Percentiles rank a stretch among this genome's conserved stretches.
phyloP scores from a whole-genome alignment of 2,329 filamentous ascomycete species.

The Xylaria sp. region DNA sequence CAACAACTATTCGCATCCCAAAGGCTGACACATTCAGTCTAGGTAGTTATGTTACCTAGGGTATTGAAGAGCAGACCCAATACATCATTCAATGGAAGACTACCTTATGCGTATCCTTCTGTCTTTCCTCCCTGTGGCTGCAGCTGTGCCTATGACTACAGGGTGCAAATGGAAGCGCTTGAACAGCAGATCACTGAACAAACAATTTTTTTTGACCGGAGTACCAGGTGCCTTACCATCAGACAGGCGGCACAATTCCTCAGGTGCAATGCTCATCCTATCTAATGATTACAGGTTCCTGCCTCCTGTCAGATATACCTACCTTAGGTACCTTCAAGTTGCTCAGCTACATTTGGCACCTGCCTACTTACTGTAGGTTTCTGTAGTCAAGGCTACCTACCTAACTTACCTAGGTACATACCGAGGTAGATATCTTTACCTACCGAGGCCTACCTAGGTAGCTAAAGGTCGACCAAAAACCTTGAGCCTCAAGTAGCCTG shows the following conservation, averaged over 20 bases:
- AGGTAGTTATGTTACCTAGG: not conserved
- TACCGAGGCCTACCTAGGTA: not conserved
- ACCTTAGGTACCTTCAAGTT: too few relatives aligned
- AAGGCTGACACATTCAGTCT: constrained; percentile 9
- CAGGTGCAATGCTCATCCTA: not conserved
- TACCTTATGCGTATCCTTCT: not conserved
- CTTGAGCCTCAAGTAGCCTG: not conserved
- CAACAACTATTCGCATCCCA: not conserved
- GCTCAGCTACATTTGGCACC: too few relatives aligned
- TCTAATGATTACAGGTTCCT: not conserved
- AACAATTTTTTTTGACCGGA: constrained; percentile 1
- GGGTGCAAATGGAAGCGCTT: not conserved
- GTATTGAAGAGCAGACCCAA: constrained; percentile 7
- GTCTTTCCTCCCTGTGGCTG: not conserved
- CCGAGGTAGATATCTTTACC: not conserved
- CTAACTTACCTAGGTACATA: not conserved
- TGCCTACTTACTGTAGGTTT: not conserved
- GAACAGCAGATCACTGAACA: not conserved
- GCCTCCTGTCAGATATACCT: not conserved
- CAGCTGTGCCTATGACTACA: not conserved
- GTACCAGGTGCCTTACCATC: not conserved
- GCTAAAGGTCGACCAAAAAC: not conserved
- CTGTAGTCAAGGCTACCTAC: not conserved
- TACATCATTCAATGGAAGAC: constrained; percentile 1
- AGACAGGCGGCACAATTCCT: not conserved